phyloP scores from a whole-genome alignment of 2,329 filamentous ascomycete genomes.

The Fusarium aywerte region DNA sequence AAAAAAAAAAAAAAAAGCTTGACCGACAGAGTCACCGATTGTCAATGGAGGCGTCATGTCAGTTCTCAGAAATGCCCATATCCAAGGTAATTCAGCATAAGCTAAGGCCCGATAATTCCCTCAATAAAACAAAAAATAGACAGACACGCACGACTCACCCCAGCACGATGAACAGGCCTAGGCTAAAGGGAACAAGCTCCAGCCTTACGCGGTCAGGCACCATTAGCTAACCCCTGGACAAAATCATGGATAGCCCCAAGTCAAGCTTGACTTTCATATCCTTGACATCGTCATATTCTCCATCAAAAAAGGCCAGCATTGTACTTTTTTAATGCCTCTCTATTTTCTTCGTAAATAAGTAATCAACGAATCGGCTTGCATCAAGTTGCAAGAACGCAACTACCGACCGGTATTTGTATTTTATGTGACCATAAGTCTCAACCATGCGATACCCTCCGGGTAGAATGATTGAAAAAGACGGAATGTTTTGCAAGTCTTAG shows the following conservation, averaged over 20 bases:
- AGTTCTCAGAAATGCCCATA: conserved; percentile 1
- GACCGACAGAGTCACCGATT: conserved; percentile 31
- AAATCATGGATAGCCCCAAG: not conserved
- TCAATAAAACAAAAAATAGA: conserved; percentile 12
- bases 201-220: conserved; percentile 34
- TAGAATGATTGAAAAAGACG: too few species aligned
- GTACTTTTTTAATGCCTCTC: conserved; percentile 13
- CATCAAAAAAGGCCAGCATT: conserved; percentile 1
- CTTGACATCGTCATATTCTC: conserved; percentile 5
- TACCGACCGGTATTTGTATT: not conserved
- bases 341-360: not conserved
- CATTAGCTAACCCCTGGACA: conserved; percentile 15
- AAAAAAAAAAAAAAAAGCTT: not conserved
- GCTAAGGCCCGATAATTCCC: conserved; percentile 25
- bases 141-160: not conserved
- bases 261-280: not conserved
- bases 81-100: not conserved
- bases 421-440: not conserved
- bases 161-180: not conserved
- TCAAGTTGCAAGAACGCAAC: not conserved
- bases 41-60: conserved; percentile 22
- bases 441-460: too few species aligned
- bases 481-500: too few species aligned
- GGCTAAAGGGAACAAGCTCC: conserved; percentile 3
- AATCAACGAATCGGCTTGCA: conserved; percentile 17